Conservation (phyloP, 306 rosid species). For the Cucumis cinereus region DNA sequence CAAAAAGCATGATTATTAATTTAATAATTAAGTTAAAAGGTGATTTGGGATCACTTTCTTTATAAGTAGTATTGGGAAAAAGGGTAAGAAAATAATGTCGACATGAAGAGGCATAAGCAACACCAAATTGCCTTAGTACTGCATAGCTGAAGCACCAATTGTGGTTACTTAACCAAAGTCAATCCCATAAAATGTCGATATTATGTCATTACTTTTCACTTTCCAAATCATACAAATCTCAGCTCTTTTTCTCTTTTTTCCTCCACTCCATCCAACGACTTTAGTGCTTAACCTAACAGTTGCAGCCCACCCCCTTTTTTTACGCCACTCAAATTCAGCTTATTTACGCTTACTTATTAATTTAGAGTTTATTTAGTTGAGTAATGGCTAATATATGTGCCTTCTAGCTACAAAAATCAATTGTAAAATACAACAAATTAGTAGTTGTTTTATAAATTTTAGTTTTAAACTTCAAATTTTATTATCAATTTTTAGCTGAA, state of each 20-base stretch:
- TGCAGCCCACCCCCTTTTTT: background rate
- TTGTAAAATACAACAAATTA: too few species aligned
- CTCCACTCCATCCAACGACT: background rate
- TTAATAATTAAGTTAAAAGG: background rate
- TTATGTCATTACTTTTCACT: conserved; percentile 20
- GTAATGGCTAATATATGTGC: too few species aligned
- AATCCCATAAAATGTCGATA: conserved; percentile 30
- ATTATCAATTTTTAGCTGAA: too few species aligned
- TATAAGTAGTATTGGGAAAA: background rate
- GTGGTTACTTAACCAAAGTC: background rate
- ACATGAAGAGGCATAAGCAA: conserved; percentile 20
- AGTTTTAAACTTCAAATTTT: too few species aligned
- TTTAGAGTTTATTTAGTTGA: too few species aligned
- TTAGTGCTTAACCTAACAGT: background rate
- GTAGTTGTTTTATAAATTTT: too few species aligned
- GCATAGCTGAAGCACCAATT: background rate
- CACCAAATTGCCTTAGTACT: background rate
- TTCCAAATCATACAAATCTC: background rate
- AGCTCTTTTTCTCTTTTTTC: background rate
- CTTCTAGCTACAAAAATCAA: too few species aligned
- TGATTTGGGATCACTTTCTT: background rate
- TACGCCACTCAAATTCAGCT: background rate
- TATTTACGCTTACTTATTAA: too few species aligned
- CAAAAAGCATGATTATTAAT: background rate
- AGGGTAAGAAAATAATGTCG: conserved; percentile 34